Base-by-base conservation (phyloP, 805 yeast species). In the Candida awuae region DNA sequence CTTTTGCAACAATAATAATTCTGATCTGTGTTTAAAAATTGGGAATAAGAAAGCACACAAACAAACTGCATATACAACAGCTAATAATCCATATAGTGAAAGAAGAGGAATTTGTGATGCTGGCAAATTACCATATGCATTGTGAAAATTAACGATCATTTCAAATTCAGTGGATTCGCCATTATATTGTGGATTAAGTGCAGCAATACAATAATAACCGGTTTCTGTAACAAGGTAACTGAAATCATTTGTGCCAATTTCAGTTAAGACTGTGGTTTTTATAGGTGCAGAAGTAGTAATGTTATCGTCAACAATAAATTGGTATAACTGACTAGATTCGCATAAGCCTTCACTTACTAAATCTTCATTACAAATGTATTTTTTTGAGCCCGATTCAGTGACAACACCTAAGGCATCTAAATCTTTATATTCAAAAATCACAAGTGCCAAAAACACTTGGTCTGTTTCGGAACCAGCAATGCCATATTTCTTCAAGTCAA, bases 21-120 rank as follows among this genome's bases (percentile, higher is more conserved):
- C 96, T 52, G 84, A 75, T 48, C 94, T 76, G 61, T 85, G 88
- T 53, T 77, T 83, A 68, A 77, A 81, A 56, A 84, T 84, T 45
- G 84, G 84, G 63, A 85, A 88, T 28, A 84, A 77, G 68, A 86
- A 92, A 44, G 84, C 67, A n/a, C 83, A 78, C 55, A 86, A 69
- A 8, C 86, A 79, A 29, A 84, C 81, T 6, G 83, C 85, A 56
- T 92, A 92, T 30, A 82, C 75, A 27, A 92, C 69, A 1, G 96
- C 84, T 53, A 86, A 68, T 13, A 84, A 73, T 1, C 95, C 97
- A 58, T 86, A 92, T 19, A 86, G 75, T 9, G 95, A 86, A 45
- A 92, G 69, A 52, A 88, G 85, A 21, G 97, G 95, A 49, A 85
- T 81, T 58, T 92, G 95, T 26, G 88, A 68, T 5, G 95, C 98